phyloP scores from a whole-genome alignment of 108 stramenopile genomes.

The Fragilariopsis cylindrus region DNA sequence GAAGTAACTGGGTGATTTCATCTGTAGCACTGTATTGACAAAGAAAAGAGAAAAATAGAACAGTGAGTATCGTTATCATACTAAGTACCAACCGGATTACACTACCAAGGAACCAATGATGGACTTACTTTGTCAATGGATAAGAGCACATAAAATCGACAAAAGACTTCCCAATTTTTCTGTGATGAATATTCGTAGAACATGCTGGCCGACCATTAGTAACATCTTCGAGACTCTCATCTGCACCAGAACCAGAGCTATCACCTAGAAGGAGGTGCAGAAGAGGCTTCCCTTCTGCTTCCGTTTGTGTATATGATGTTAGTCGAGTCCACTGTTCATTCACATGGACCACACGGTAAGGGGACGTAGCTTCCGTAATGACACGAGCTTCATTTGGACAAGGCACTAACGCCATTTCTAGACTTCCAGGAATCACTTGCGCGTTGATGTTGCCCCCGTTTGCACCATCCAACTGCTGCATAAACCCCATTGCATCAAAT shows the following conservation, averaged over 20 bases:
- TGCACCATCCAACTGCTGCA: constrained; percentile 82
- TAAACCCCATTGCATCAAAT: constrained; percentile 88
- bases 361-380: constrained; percentile 68
- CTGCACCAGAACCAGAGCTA: constrained; percentile 34
- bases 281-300: constrained; percentile 66
- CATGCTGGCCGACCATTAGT: constrained; percentile 53
- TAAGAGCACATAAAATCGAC: constrained; percentile 79
- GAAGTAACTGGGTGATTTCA: constrained; percentile 59
- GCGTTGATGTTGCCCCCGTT: constrained; percentile 68
- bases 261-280: constrained; percentile 57
- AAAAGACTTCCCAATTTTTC: constrained; percentile 64
- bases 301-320: constrained; percentile 76
- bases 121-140: constrained; percentile 77
- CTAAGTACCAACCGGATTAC: background rate
- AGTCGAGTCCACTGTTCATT: constrained; percentile 70
- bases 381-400: constrained; percentile 73
- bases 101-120: background rate
- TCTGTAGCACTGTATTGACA: constrained; percentile 37
- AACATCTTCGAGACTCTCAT: constrained; percentile 49
- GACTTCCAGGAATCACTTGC: constrained; percentile 78
- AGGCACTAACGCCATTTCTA: constrained; percentile 78
- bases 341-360: constrained; percentile 73
- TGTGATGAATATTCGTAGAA: constrained; percentile 66
- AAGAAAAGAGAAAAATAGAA: constrained; percentile 7
- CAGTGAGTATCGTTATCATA: background rate